phyloP scores from a whole-genome alignment of 345 rosid species.

The Conringia planisiliqua region DNA sequence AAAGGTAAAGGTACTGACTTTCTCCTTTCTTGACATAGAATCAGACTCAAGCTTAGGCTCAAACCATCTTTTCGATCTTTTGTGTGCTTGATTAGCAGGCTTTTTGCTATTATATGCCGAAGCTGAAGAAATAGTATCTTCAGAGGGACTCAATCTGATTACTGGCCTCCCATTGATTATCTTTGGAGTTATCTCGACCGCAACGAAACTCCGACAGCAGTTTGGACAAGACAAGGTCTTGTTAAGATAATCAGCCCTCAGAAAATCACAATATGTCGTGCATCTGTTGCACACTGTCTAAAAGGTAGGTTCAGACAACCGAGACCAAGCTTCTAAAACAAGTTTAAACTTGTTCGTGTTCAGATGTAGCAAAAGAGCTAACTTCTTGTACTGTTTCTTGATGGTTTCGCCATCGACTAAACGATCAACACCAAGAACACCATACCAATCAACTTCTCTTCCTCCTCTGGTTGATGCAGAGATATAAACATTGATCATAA shows the following conservation, averaged over 20 bases:
- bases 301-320: slow-evolving; percentile 50
- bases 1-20: slow-evolving; percentile 13
- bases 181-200: slow-evolving; percentile 40
- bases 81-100: background rate
- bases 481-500: slow-evolving; percentile 1
- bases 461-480: slow-evolving; percentile 16
- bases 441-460: slow-evolving; percentile 56
- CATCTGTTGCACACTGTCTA: slow-evolving; percentile 75
- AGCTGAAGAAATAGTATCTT: background rate
- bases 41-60: background rate
- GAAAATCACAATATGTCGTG: slow-evolving; percentile 61
- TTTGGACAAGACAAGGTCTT: slow-evolving; percentile 63
- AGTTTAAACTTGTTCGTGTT: slow-evolving; percentile 80
- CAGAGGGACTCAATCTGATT: background rate
- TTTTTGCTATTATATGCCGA: background rate
- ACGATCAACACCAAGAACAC: slow-evolving; percentile 58
- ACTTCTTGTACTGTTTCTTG: slow-evolving; percentile 58
- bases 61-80: background rate
- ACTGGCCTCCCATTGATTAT: background rate
- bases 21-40: background rate
- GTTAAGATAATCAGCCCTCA: slow-evolving; percentile 52
- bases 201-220: slow-evolving; percentile 54
- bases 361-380: slow-evolving; percentile 71
- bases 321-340: slow-evolving; percentile 61
- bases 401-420: slow-evolving; percentile 58